Base-by-base conservation (phyloP, 257 asterid genomes). In the Osmanthus fragrans region DNA sequence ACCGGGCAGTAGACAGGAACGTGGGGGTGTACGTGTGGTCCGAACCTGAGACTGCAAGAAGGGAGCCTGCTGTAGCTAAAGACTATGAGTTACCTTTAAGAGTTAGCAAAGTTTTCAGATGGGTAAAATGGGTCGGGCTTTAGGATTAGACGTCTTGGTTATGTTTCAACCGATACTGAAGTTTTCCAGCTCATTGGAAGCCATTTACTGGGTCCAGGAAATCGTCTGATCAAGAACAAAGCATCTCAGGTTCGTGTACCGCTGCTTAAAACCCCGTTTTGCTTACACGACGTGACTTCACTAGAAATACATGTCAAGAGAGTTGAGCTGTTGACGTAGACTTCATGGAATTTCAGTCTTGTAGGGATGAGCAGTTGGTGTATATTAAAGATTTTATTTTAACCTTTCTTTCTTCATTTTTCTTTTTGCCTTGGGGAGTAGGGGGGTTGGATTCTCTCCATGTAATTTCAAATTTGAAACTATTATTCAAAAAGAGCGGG, bases 101-200 rank as follows among this genome's bases (percentile, higher is more conserved):
- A 84, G 97, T 9, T 1, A 94, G 97, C 66, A 91, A 79, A 81
- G 6, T 91, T 9, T 96, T 96, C 89, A 82, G 96, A 87, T 96
- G 99, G 99, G 97, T 93, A 36, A 96, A 92, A 79, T 93, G 97
- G 97, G 97, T 96, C 3, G 99, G 99, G 39, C 89, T 95, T 27
- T 92, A 87, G 84, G 70, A 2, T 80, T 73, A 15, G 37, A 19
- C 5, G 18, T 37, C 3, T 36, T 15, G n/a, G 13, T 73, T 81
- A 18, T 13, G 21, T 18, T 51, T 13, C 13, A 7, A 42, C 34
- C 13, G 42, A 56, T 13, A 21, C 25, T 2, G 3, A 73, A 11
- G 40, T 51, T 75, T 71, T 64, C 33, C 63, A 3, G 23, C 77
- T 69, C 54, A 30, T 5, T 18, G 6, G 82, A 63, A 73, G 73